A percentile compares a stretch with the other conserved stretches of the same genome.
phyloP scores from a whole-genome alignment of 306 rosid species.

The Vigna reflexopilosa region DNA sequence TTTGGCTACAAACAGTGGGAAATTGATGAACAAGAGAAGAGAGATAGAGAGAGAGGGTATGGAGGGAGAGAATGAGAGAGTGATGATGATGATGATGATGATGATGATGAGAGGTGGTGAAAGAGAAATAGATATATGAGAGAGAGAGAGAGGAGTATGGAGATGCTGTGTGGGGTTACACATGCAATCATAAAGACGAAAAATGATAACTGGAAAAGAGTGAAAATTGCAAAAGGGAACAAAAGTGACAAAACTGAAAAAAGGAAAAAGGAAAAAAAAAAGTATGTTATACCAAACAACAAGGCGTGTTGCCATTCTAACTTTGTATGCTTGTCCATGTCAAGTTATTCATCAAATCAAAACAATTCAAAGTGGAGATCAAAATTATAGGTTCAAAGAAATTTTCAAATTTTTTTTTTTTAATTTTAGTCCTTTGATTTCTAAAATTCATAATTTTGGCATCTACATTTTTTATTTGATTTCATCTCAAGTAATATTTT shows the following conservation, averaged over 20 bases:
- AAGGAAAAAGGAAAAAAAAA: neutral
- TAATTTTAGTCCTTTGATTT: too few relatives aligned
- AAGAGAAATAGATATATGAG: slow-evolving; percentile 47
- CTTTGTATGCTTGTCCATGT: neutral
- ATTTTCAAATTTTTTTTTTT: too few relatives aligned
- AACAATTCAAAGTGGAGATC: neutral
- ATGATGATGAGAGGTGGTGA: slow-evolving; percentile 45
- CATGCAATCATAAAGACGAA: slow-evolving; percentile 26
- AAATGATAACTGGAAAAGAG: slow-evolving; percentile 1
- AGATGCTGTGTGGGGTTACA: slow-evolving; percentile 42
- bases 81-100: slow-evolving; percentile 34
- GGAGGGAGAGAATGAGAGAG: slow-evolving; percentile 50
- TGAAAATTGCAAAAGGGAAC: slow-evolving; percentile 2
- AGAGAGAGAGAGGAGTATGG: slow-evolving; percentile 33
- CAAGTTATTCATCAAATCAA: neutral
- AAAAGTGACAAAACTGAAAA: neutral
- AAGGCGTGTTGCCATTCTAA: slow-evolving; percentile 2
- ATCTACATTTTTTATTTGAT: too few relatives aligned
- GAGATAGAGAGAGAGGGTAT: slow-evolving; percentile 44
- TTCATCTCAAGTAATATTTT: too few relatives aligned
- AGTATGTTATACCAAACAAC: neutral
- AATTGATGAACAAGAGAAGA: too few relatives aligned
- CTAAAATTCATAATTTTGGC: too few relatives aligned
- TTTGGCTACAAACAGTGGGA: neutral
- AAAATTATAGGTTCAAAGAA: too few relatives aligned